Evolutionary conservation across 2,329 filamentous ascomycete genomes (phyloP).

Genomic region (Bipolaris sorokiniana): DNA sequence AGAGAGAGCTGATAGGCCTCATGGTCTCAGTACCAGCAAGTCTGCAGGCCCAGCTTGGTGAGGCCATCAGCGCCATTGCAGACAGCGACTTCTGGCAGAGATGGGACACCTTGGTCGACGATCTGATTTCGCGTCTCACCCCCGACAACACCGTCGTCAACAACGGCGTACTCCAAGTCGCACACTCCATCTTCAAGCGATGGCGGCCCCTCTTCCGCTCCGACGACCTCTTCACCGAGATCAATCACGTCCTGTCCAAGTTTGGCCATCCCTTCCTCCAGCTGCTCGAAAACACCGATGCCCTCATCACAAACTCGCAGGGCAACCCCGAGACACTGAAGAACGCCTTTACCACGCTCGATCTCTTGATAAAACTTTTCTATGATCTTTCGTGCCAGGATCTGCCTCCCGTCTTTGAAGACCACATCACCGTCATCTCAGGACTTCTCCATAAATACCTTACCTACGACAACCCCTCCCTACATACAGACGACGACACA

Average conservation of each 20-base stretch:
- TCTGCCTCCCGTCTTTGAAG: constrained; percentile 91
- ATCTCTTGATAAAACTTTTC: constrained; percentile 87
- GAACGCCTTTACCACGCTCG: constrained; percentile 82
- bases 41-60: constrained; percentile 92
- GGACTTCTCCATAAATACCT: constrained; percentile 90
- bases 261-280: constrained; percentile 85
- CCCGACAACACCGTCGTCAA: constrained; percentile 82
- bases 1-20: constrained; percentile 90
- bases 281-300: constrained; percentile 76
- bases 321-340: constrained; percentile 76
- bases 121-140: constrained; percentile 87
- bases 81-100: constrained; percentile 96
- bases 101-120: constrained; percentile 95
- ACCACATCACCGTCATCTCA: constrained; percentile 79
- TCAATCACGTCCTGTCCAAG: constrained; percentile 89
- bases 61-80: constrained; percentile 95
- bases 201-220: constrained; percentile 95
- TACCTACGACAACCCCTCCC: constrained; percentile 80
- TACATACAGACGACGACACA: constrained; percentile 85
- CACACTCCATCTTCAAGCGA: constrained; percentile 95
- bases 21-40: constrained; percentile 91
- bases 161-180: constrained; percentile 93
- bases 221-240: constrained; percentile 90
- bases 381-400: constrained; percentile 98
- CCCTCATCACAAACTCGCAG: constrained; percentile 73